phyloP scores from a whole-genome alignment of 1,284 basidiomycete genomes.

The Marasmius sp. region DNA sequence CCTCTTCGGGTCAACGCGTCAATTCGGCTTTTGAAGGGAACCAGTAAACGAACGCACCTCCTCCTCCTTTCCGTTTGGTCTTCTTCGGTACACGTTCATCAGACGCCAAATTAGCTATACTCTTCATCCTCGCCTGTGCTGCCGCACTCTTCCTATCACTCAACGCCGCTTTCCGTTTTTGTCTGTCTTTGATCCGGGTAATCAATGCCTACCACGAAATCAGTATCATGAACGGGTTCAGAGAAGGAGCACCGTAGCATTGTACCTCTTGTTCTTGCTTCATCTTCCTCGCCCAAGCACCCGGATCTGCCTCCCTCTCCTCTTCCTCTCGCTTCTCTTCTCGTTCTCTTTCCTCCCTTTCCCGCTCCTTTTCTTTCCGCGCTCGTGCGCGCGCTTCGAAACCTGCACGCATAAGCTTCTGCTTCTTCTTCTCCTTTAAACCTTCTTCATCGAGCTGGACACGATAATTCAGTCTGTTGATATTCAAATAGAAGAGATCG shows the following conservation, averaged over 20 bases:
- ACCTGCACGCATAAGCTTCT: constrained; percentile 91
- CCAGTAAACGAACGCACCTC: background rate
- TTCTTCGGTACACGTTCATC: constrained; percentile 81
- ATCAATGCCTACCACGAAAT: constrained; percentile 62
- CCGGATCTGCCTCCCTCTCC: constrained; percentile 71
- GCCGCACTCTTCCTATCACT: constrained; percentile 93
- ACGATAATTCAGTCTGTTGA: background rate
- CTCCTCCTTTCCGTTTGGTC: constrained; percentile 25
- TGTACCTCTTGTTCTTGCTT: constrained; percentile 78
- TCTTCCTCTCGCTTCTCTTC: constrained; percentile 78
- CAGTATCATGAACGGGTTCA: background rate
- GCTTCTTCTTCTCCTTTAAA: constrained; percentile 93
- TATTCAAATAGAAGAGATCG: background rate
- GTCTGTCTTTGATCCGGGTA: constrained; percentile 83
- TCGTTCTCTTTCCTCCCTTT: constrained; percentile 74
- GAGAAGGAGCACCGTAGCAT: constrained; percentile 9
- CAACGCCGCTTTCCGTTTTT: constrained; percentile 80
- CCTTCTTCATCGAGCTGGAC: constrained; percentile 87
- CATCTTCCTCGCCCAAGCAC: constrained; percentile 72
- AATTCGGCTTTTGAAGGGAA: background rate
- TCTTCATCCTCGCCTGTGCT: constrained; percentile 97
- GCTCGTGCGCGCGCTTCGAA: constrained; percentile 89
- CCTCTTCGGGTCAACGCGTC: constrained; percentile 53
- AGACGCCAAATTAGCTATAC: constrained; percentile 88
- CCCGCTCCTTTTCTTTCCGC: constrained; percentile 87